A percentile compares a stretch with the other conserved stretches of the same genome.
phyloP scores from a whole-genome alignment of 139 green algal species.

The Tetradesmus lagerheimii region DNA sequence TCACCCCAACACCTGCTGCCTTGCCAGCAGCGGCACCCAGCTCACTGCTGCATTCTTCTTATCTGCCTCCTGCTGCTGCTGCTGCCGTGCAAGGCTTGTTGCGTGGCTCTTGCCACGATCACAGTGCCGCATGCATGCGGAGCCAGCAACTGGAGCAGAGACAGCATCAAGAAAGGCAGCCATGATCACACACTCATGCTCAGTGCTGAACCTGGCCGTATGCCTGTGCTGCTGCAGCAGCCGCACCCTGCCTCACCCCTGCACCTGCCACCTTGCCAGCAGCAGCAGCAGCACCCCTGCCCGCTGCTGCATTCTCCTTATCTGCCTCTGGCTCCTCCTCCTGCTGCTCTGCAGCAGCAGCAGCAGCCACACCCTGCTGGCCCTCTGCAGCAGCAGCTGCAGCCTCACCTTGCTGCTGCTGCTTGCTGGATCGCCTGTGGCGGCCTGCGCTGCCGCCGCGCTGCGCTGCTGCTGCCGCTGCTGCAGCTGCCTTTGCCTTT shows the following conservation, averaged over 20 bases:
- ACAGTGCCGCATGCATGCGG: no score
- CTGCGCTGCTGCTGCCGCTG: not conserved
- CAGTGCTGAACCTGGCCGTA: not conserved
- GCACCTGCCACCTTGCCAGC: not conserved
- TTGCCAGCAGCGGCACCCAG: not conserved
- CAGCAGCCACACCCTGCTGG: not conserved
- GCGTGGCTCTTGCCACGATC: no score
- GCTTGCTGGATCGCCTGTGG: constrained; percentile 4
- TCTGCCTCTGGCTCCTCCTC: not conserved
- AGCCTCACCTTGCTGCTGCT: not conserved
- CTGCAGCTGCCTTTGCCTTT: not conserved
- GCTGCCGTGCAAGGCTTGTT: no score
- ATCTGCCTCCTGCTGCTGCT: not conserved
- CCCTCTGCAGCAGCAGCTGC: constrained; percentile 7
- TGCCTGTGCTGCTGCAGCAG: not conserved
- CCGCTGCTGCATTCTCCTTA: not conserved
- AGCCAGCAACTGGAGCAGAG: no score
- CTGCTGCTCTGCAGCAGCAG: not conserved
- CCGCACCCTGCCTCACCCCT: not conserved
- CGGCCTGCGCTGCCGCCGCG: not conserved
- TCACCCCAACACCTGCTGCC: not conserved
- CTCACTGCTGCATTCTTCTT: constrained; percentile 2
- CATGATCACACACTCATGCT: not conserved
- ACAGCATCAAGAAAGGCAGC: not conserved
- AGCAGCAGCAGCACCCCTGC: not conserved